Evolutionary conservation across 208 protist species (phyloP), one percentile per base, ranked within the genome.

Genomic region (Trypanosoma congolense): DNA sequence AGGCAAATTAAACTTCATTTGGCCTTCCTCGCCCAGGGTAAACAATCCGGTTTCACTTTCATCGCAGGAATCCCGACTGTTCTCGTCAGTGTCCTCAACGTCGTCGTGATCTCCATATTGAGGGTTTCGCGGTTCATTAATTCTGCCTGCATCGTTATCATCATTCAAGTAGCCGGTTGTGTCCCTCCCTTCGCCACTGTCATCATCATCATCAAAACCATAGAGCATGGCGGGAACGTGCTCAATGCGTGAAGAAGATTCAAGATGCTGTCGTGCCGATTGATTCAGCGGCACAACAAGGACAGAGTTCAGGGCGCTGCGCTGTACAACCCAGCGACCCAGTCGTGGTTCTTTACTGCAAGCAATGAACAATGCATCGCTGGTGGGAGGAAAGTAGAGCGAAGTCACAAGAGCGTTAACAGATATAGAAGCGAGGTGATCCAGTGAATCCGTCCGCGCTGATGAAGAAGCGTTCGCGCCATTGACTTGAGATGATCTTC

Each of bases 301-400:
- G 16, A 87, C 82, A 14, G 71, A 66, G 56, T 96, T 96, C 25
- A 79, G 70, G n/a, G 86, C 78, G 16, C 52, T 43, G n/a, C 70
- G 65, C 36, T 72, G 71, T 63, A 90, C 82, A 9, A 91, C 77
- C 87, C 89, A 96, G 5, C 89, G 85, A 0, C 89, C 89, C 2
- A 76, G 73, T 6, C 89, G 73, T 14, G 83, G 81, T 65, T 96
- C 86, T 60, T 93, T 93, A 22, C 73, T 72, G 63, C 71, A 76
- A 8, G 69, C 77, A 21, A 90, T 56, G 51, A 78, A 45, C 2
- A 92, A 73, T 5, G 66, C 56, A 41, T 80, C 71, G 2, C 74
- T 81, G 50, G 58, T 60, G 29, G 65, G 61, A 35, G 71, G 61
- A 65, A 93, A 87, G 49, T 57, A 67, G n/a, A 96, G 58, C 14